phyloP scores from a whole-genome alignment of 768 basidiomycete genomes.

The Panellus pusillus region DNA sequence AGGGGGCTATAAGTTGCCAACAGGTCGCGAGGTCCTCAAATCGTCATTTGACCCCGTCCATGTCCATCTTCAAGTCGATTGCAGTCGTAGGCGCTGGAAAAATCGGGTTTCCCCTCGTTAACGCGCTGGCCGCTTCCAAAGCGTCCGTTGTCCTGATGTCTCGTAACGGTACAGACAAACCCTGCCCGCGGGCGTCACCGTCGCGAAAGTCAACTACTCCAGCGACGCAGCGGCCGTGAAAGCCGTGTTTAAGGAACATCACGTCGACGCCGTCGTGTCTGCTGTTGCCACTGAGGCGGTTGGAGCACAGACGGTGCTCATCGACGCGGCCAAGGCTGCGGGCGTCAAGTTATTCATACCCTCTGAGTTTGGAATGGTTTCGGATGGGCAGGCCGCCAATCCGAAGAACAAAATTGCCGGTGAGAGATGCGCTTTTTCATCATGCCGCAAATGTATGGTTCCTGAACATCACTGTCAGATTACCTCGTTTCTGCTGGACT shows the following conservation, averaged over 20 bases:
- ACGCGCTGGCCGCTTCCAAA: slow-evolving; percentile 49
- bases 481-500: too few species aligned
- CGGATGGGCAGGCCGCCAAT: too few species aligned
- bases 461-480: too few species aligned
- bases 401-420: too few species aligned
- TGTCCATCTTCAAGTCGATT: slow-evolving; percentile 3
- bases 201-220: slow-evolving; percentile 29
- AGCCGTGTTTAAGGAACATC: slow-evolving; percentile 30
- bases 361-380: too few species aligned
- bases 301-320: slow-evolving; percentile 19
- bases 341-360: slow-evolving; percentile 2
- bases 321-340: slow-evolving; percentile 2
- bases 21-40: too few species aligned
- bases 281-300: slow-evolving; percentile 28
- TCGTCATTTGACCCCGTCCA: background rate
- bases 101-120: slow-evolving; percentile 30
- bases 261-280: slow-evolving; percentile 36
- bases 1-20: too few species aligned
- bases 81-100: slow-evolving; percentile 11
- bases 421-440: too few species aligned
- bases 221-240: slow-evolving; percentile 25
- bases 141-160: slow-evolving; percentile 21
- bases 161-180: slow-evolving; percentile 8
- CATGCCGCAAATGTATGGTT: too few species aligned
- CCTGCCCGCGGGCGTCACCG: slow-evolving; percentile 24